phyloP scores from a whole-genome alignment of 2,329 filamentous ascomycete species.

The Fusarium mangiferae region DNA sequence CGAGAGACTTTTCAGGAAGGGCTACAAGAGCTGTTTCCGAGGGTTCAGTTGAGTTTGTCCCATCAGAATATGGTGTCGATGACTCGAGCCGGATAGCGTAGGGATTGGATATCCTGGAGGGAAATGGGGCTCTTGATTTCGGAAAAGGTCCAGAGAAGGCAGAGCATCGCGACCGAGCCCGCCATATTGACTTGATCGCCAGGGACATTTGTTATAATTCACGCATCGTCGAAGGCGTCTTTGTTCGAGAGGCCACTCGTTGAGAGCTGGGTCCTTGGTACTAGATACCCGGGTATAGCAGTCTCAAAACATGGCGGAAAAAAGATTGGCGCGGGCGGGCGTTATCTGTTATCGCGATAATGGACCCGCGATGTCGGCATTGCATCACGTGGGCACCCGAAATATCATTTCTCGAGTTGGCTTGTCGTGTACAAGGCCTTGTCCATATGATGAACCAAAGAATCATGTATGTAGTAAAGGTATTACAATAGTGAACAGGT shows the following conservation, averaged over 20 bases:
- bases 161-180: slow-evolving; percentile 51
- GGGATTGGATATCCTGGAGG: slow-evolving; percentile 29
- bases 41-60: background rate
- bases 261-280: slow-evolving; percentile 17
- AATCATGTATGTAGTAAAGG: background rate
- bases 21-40: slow-evolving; percentile 4
- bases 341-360: slow-evolving; percentile 43
- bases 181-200: slow-evolving; percentile 57
- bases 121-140: slow-evolving; percentile 33
- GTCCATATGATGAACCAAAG: background rate
- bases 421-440: background rate
- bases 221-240: slow-evolving; percentile 47
- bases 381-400: slow-evolving; percentile 24
- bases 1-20: background rate
- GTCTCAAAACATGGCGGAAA: slow-evolving; percentile 21
- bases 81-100: slow-evolving; percentile 34
- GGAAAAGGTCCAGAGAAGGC: slow-evolving; percentile 39
- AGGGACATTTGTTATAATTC: slow-evolving; percentile 58
- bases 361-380: slow-evolving; percentile 18
- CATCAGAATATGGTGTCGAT: slow-evolving; percentile 18
- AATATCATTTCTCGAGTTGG: background rate
- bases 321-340: slow-evolving; percentile 26
- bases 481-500: background rate
- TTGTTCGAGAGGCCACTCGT: slow-evolving; percentile 13
- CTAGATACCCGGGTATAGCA: background rate